These are phyloP conservation scores for Corymbia calophylla DNA, from an alignment of 441 rosid genomes.

Conservation along the genomic window DNA sequence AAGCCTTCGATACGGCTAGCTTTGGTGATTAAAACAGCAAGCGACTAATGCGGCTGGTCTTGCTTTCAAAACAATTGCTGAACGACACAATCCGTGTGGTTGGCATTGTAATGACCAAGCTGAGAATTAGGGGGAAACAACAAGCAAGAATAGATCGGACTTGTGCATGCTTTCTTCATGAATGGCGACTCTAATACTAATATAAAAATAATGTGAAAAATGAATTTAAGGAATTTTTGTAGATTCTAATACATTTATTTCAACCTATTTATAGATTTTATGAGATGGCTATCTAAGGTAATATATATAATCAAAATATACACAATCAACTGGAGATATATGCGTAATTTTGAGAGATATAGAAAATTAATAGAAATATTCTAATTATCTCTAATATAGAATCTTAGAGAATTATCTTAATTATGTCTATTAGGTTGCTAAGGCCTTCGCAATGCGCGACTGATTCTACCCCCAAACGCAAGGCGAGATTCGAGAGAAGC, in stretches of 20 bases:
- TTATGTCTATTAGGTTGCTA: background rate
- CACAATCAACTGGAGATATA: background rate
- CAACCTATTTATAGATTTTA: too few relatives aligned
- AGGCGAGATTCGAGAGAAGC: background rate
- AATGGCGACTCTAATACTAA: background rate
- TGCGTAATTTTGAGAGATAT: accelerated
- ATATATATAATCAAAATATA: background rate
- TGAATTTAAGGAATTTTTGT: background rate
- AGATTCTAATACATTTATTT: background rate
- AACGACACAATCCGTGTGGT: background rate
- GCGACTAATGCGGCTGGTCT: background rate
- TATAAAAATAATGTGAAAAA: background rate
- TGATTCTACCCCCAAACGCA: background rate
- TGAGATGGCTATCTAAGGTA: background rate
- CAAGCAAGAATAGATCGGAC: background rate
- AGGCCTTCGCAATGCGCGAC: background rate
- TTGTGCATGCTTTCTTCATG: too few relatives aligned
- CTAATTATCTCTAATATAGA: background rate
- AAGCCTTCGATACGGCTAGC: background rate
- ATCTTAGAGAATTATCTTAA: background rate
- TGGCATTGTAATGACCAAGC: too few relatives aligned
- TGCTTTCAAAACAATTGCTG: background rate
- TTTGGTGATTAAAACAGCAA: background rate
- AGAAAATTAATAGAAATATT: background rate
- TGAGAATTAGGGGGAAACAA: background rate